These are phyloP conservation scores for Bipolaris bicolor DNA, from an alignment of 2,329 filamentous ascomycete genomes.

Conservation along the genomic window DNA sequence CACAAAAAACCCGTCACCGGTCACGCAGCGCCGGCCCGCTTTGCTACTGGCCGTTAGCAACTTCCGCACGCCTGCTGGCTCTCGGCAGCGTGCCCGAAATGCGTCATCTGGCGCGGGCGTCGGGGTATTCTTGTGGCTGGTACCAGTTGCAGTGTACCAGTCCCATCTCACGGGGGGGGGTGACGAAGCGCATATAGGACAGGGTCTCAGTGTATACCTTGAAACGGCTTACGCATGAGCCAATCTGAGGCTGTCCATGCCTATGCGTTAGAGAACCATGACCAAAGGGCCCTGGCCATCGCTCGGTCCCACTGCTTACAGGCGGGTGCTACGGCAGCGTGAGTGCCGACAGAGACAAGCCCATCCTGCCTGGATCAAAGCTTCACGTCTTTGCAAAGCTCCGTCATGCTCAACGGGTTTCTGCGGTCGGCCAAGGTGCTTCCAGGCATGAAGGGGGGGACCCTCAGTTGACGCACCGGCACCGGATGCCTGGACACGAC, in stretches of 20 bases:
- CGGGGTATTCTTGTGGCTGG: slow-evolving; percentile 46
- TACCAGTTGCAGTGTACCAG: slow-evolving; percentile 31
- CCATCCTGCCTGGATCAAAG: slow-evolving; percentile 38
- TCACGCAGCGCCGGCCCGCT: slow-evolving; percentile 21
- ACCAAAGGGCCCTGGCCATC: slow-evolving; percentile 30
- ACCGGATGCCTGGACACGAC: slow-evolving; percentile 22
- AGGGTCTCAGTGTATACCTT: slow-evolving; percentile 43
- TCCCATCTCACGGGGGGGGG: slow-evolving; percentile 42
- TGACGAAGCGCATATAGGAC: slow-evolving; percentile 49
- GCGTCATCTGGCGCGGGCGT: slow-evolving; percentile 36
- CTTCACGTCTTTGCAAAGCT: slow-evolving; percentile 29
- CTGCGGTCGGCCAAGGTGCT: slow-evolving; percentile 32
- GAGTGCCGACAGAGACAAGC: slow-evolving; percentile 42
- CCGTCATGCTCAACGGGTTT: slow-evolving; percentile 34
- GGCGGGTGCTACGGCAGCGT: slow-evolving; percentile 47
- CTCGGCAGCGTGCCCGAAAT: slow-evolving; percentile 35
- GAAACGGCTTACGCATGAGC: slow-evolving; percentile 51
- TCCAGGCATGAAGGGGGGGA: slow-evolving; percentile 38
- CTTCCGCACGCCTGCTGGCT: slow-evolving; percentile 32
- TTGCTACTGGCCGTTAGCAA: slow-evolving; percentile 28
- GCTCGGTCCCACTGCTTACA: slow-evolving; percentile 39
- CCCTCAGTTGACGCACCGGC: slow-evolving; percentile 23
- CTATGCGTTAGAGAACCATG: slow-evolving; percentile 46
- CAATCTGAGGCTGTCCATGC: slow-evolving; percentile 47
- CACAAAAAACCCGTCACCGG: slow-evolving; percentile 3